Evolutionary conservation across 345 rosid genomes (phyloP).

Genomic region (Eutrema yunnanense): DNA sequence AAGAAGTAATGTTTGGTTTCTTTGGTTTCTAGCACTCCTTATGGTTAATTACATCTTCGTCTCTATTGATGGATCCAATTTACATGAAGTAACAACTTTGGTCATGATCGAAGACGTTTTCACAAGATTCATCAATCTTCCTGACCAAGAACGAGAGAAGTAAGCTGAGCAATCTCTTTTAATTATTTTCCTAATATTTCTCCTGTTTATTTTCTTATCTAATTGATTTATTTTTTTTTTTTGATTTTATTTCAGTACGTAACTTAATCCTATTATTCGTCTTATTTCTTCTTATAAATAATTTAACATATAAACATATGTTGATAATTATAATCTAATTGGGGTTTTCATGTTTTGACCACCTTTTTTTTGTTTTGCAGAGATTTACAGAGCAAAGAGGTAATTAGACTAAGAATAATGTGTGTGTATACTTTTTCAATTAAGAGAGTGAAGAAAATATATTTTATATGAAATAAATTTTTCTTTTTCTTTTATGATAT

Average conservation of each 20-base stretch:
- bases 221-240: slow-evolving; percentile 1
- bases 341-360: background rate
- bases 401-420: background rate
- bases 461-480: background rate
- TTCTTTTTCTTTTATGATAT: background rate
- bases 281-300: background rate
- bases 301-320: background rate
- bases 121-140: slow-evolving; percentile 50
- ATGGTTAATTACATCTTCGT: slow-evolving; percentile 5
- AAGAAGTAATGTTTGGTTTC: background rate
- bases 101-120: slow-evolving; percentile 61
- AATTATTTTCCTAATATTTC: background rate
- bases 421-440: background rate
- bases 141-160: slow-evolving; percentile 70
- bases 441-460: background rate
- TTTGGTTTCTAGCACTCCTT: background rate
- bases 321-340: background rate
- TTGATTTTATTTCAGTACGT: background rate
- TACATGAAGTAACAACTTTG: background rate
- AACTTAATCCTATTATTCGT: background rate
- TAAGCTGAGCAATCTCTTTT: slow-evolving; percentile 11
- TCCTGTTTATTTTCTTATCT: background rate
- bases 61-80: background rate
- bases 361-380: slow-evolving; percentile 21
- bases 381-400: slow-evolving; percentile 53